Base-by-base conservation (phyloP, 768 basidiomycete species). In the Cyathus striatus region DNA sequence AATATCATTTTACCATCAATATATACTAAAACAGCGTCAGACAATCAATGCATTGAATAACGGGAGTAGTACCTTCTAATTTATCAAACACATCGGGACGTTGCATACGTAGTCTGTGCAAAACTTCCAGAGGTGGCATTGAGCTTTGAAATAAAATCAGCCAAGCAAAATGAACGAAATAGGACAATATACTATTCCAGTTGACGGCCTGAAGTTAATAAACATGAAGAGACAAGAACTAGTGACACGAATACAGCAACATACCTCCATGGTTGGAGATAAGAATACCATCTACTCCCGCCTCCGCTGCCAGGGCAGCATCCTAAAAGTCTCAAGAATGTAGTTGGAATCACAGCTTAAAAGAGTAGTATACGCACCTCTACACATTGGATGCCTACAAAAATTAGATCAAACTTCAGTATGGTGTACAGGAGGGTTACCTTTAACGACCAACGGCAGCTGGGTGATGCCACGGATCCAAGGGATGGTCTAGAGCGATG, bases 201-300 rank as follows among this genome's bases (percentile, higher is more conserved):
- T 60, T 93, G 89, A 21, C 91, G 76, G 32, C 86, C 85, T 83
- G 47, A 2, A 6, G 22, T 27, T 23, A 37, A 38, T 25, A 21
- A 20, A 42, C 22, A 42, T 34, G 40, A 16, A 38, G 12, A 32
- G 7, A 20, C 23, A 40, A 24, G 27, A 30, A 9, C n/a, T 9
- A 30, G 9, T 9, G 27, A 30, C 27, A 30, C n/a, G 27, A 9
- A 30, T n/a, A 9, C n/a, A n/a, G n/a, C 14, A 25, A 64, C 66
- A 50, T 53, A 75, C 90, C 94, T 43, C 94, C 94, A 52, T 97
- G 94, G 51, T 97, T 97, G 1, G 86, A 90, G 6, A 97, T 64
- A 43, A 94, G 70, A 48, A 97, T 90, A 4, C 87, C 94, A 44
- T 94, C 83, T 14, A 89, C 83, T 10, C 91, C 90, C 23, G 84